Base-by-base conservation (phyloP, 169 alveolate species). In the Eimeria acervulina region DNA sequence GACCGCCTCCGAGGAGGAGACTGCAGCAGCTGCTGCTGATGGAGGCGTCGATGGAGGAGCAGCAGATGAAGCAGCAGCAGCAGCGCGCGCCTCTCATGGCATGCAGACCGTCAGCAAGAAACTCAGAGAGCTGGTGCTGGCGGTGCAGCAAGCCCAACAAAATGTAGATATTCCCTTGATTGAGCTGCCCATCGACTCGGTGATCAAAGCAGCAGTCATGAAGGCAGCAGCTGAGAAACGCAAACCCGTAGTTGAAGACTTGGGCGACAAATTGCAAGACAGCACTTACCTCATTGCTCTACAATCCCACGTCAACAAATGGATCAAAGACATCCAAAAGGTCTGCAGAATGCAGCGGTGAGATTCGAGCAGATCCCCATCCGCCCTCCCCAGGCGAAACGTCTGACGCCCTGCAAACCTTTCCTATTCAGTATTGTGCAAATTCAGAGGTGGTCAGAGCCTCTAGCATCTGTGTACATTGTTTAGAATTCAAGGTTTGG, bases 161-260 rank as follows among this genome's bases (percentile, higher is more conserved):
- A 98, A 98, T 96, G 98, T 98, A 15, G 99, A 98, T 95, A 98
- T 99, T 87, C 99, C 99, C 55, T 97, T 97, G 76, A 98, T 99
- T 83, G 96, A 97, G 89, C 97, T 99, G 76, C 95, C 96, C 59
- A 96, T 98, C 26, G 99, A 99, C 93, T 98, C 99, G 59, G 97
- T 96, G 59, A 98, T 99, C 23, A 96, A 91, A 59, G 98, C 97
- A 52, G 97, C 98, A 93, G 98, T 97, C 55, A 97, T 97, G 74
- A 96, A 96, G 70, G 96, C 98, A 42, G 98, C 98, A 89, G 95
- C 78, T 2, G 94, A 89, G 1, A 78, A 78, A 36, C 68, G 94
- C 33, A 47, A 51, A 31, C 90, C 90, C 13, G 89, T 80, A 12
- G 80, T 91, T 36, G 93, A 74, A 59, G 94, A 96, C 66, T 15